These are phyloP conservation scores for Trichaptum fuscoviolaceum DNA, from an alignment of 768 basidiomycete genomes.

Conservation along the genomic window DNA sequence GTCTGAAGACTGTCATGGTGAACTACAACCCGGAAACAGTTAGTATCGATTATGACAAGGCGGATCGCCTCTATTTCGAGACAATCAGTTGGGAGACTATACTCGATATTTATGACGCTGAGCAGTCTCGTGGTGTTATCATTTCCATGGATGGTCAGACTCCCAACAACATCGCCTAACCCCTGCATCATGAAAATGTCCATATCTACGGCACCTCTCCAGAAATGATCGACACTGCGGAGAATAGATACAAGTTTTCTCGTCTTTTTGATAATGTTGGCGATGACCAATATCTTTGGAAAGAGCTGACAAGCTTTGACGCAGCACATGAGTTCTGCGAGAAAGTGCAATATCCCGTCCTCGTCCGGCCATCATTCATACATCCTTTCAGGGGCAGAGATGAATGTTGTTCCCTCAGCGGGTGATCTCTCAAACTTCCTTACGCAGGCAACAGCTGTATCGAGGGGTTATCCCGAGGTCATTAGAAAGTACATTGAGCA, in stretches of 20 bases:
- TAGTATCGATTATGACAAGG: conserved; percentile 98
- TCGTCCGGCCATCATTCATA: conserved; percentile 98
- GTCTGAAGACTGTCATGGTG: conserved; percentile 95
- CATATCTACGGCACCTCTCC: conserved; percentile 98
- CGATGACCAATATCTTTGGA: conserved; percentile 98
- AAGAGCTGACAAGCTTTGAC: conserved; percentile 87
- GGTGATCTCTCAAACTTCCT: conserved; percentile 91
- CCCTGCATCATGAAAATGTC: conserved; percentile 94
- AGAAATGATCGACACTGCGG: conserved; percentile 99
- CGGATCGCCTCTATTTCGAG: conserved; percentile 97
- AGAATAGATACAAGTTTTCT: conserved; percentile 99
- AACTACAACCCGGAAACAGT: conserved; percentile 99
- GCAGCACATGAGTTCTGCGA: conserved; percentile 88
- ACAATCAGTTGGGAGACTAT: conserved; percentile 97
- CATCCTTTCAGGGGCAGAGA: conserved; percentile 98
- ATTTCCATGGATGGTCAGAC: conserved; percentile 98
- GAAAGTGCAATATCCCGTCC: conserved; percentile 90
- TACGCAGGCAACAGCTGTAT: conserved; percentile 92
- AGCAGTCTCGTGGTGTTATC: conserved; percentile 86
- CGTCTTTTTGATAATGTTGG: conserved; percentile 95
- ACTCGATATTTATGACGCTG: conserved; percentile 92
- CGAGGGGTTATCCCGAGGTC: conserved; percentile 93
- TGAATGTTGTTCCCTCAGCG: conserved; percentile 96
- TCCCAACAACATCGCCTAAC: conserved; percentile 96
- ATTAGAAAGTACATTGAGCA: conserved; percentile 99